Conservation (phyloP, 1,284 basidiomycete genomes). For the Singerocomus inundabilis region DNA sequence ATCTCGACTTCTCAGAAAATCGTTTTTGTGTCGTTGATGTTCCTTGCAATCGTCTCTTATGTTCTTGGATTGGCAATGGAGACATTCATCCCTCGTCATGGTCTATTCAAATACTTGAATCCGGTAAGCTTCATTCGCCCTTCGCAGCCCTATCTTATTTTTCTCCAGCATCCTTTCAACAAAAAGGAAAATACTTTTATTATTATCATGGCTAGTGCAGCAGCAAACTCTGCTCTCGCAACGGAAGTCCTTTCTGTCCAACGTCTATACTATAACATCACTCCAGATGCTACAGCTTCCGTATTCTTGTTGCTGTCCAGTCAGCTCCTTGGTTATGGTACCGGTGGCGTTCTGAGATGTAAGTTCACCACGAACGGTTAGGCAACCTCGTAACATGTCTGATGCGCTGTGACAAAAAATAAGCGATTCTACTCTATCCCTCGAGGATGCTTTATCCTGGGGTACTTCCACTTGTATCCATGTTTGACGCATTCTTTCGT, state of each 20-base stretch:
- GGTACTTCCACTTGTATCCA: constrained; percentile 53
- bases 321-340: constrained; percentile 60
- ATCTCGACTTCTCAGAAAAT: constrained; percentile 18
- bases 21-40: constrained; percentile 42
- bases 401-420: constrained; percentile 36
- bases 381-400: constrained; percentile 45
- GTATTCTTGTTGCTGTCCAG: constrained; percentile 60
- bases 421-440: constrained; percentile 56
- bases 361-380: constrained; percentile 40
- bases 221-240: constrained; percentile 60
- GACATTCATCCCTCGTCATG: constrained; percentile 45
- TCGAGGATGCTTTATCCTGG: constrained; percentile 63
- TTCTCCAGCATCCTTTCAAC: constrained; percentile 39
- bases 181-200: constrained; percentile 60
- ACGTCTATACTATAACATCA: constrained; percentile 53
- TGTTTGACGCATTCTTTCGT: constrained; percentile 56
- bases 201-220: constrained; percentile 67
- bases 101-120: constrained; percentile 53
- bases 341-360: constrained; percentile 60
- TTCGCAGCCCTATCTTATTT: constrained; percentile 34
- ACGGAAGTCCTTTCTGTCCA: constrained; percentile 68
- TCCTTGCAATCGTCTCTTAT: constrained; percentile 50
- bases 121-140: constrained; percentile 38
- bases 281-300: constrained; percentile 49
- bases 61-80: constrained; percentile 43